A percentile compares a stretch with the other conserved stretches of the same genome.
Evolutionary conservation across 192 early-diverging fungal species (phyloP).

Genomic region (Lobulomyces angularis): DNA sequence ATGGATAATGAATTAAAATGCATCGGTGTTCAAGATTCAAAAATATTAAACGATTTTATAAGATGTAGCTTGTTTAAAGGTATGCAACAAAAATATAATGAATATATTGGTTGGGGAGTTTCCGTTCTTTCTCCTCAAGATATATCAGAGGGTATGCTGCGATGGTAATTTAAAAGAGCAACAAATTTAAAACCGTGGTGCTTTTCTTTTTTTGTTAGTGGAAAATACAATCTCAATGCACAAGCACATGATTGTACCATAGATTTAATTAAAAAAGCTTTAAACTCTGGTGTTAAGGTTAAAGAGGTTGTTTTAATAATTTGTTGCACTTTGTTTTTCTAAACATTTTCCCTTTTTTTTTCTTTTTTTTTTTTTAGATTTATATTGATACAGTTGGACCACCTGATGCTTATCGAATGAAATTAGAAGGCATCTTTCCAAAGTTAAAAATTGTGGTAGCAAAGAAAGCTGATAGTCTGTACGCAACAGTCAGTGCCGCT

Average conservation of each 20-base stretch:
- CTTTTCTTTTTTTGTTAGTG: conserved; percentile 16
- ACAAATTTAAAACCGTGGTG: not conserved
- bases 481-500: conserved; percentile 89
- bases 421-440: conserved; percentile 66
- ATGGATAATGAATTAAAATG: conserved; percentile 50
- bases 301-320: conserved; percentile 39
- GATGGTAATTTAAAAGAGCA: conserved; percentile 34
- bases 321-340: not conserved
- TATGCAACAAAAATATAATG: conserved; percentile 35
- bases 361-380: conserved; percentile 31
- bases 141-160: conserved; percentile 84
- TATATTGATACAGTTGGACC: conserved; percentile 96
- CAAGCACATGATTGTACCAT: conserved; percentile 93
- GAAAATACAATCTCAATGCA: conserved; percentile 84
- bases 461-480: conserved; percentile 88
- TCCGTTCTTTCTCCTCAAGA: conserved; percentile 74
- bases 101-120: conserved; percentile 76
- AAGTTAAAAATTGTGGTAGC: conserved; percentile 68
- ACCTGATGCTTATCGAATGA: conserved; percentile 68
- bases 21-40: conserved; percentile 79
- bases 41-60: conserved; percentile 66
- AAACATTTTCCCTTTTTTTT: not conserved
- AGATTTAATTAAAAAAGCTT: conserved; percentile 52
- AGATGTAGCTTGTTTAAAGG: conserved; percentile 56
- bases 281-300: conserved; percentile 54